Conservation (phyloP, 768 basidiomycete species). For the Chalciporus piperatus region DNA sequence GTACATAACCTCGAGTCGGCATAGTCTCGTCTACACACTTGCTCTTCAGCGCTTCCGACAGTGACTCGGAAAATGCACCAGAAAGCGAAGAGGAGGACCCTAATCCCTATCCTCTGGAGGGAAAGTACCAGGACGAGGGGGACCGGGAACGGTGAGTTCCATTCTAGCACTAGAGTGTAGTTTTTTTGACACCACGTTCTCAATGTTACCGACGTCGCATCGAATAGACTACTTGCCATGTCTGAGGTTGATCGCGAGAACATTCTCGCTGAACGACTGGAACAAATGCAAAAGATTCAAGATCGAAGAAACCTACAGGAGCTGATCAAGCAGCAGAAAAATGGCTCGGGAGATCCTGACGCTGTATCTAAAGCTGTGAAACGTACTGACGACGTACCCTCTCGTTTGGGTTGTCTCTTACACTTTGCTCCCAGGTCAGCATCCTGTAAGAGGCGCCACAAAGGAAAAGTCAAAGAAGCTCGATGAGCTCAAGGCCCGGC, state of each 20-base stretch:
- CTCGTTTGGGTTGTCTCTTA: conserved; percentile 7
- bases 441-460: conserved; percentile 66
- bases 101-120: conserved; percentile 87
- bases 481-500: conserved; percentile 81
- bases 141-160: conserved; percentile 75
- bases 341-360: conserved; percentile 48
- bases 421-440: conserved; percentile 53
- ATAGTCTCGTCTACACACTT: not conserved
- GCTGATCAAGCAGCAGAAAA: conserved; percentile 67
- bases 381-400: conserved; percentile 45
- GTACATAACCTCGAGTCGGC: conserved; percentile 21
- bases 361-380: conserved; percentile 72
- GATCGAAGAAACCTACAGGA: conserved; percentile 71
- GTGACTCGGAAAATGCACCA: conserved; percentile 48
- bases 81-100: conserved; percentile 62
- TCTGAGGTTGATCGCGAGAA: conserved; percentile 89
- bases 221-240: conserved; percentile 67
- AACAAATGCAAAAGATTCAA: conserved; percentile 73
- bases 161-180: conserved; percentile 22
- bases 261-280: conserved; percentile 75
- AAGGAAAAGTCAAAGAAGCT: conserved; percentile 79
- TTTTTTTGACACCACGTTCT: conserved; percentile 27
- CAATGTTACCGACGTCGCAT: conserved; percentile 7
- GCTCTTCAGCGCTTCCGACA: conserved; percentile 38
- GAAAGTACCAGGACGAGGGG: conserved; percentile 81